phyloP scores from a whole-genome alignment of 768 basidiomycete genomes.

The Lactarius hatsudake region DNA sequence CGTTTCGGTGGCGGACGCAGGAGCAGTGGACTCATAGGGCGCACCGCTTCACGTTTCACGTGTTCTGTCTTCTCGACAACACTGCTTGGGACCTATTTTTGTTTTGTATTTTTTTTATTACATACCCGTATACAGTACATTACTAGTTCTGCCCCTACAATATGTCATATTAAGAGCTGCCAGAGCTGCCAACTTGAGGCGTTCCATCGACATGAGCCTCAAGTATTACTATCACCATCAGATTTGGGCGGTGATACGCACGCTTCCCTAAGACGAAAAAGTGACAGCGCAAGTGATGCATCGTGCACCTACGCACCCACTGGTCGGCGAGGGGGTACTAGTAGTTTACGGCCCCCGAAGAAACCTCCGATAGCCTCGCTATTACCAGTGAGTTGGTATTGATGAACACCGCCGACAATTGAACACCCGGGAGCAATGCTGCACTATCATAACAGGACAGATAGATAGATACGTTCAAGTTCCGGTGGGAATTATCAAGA shows the following conservation, averaged over 20 bases:
- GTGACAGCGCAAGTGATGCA: no score
- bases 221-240: background rate
- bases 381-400: background rate
- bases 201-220: background rate
- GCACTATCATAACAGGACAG: background rate
- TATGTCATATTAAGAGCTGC: background rate
- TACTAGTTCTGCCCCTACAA: background rate
- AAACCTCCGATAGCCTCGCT: background rate
- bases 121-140: background rate
- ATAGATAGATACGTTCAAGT: background rate
- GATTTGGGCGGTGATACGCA: no score
- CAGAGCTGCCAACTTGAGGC: background rate
- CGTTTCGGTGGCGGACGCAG: slow-evolving; percentile 18
- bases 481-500: background rate
- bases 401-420: background rate
- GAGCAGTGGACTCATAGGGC: slow-evolving; percentile 11
- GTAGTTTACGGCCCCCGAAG: background rate
- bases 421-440: background rate
- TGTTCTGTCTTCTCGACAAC: background rate
- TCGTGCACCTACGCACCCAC: no score
- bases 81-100: background rate
- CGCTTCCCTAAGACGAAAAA: no score
- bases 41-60: background rate
- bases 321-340: no score
- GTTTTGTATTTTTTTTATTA: background rate